These are phyloP conservation scores for Botryosphaeria dothidea DNA, from an alignment of 2,329 filamentous ascomycete genomes.

Conservation along the genomic window DNA sequence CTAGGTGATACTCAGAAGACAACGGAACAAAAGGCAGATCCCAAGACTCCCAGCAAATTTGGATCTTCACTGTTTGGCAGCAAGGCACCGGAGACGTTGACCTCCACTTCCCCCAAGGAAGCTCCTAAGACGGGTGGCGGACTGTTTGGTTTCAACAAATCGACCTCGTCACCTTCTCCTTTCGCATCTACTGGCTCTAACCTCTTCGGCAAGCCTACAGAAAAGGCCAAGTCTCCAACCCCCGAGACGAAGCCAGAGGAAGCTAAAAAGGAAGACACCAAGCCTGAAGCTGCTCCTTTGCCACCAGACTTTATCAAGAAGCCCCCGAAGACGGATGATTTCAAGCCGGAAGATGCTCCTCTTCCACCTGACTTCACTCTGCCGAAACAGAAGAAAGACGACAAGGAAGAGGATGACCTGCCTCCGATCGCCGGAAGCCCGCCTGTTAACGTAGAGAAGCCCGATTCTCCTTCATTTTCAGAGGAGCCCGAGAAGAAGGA, in stretches of 20 bases:
- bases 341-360: constrained; percentile 36
- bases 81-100: not conserved
- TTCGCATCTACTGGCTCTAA: not conserved
- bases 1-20: constrained; percentile 47
- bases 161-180: not conserved
- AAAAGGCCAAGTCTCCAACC: constrained; percentile 8
- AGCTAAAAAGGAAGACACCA: constrained; percentile 19
- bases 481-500: constrained; percentile 42
- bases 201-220: constrained; percentile 1
- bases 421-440: constrained; percentile 51
- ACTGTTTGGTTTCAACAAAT: constrained; percentile 1
- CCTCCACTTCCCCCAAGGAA: not conserved
- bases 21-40: constrained; percentile 41
- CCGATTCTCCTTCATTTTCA: constrained; percentile 35
- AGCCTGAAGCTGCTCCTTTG: constrained; percentile 38
- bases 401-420: constrained; percentile 41
- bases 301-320: constrained; percentile 37
- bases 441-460: constrained; percentile 44
- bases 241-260: constrained; percentile 17
- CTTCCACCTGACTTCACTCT: constrained; percentile 40
- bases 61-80: constrained; percentile 7
- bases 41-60: constrained; percentile 26
- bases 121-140: not conserved
- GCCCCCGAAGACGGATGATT: constrained; percentile 25
- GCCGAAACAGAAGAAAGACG: constrained; percentile 29